Evolutionary conservation across 1,284 basidiomycete genomes (phyloP).

Genomic region (Neolentinus lepideus): DNA sequence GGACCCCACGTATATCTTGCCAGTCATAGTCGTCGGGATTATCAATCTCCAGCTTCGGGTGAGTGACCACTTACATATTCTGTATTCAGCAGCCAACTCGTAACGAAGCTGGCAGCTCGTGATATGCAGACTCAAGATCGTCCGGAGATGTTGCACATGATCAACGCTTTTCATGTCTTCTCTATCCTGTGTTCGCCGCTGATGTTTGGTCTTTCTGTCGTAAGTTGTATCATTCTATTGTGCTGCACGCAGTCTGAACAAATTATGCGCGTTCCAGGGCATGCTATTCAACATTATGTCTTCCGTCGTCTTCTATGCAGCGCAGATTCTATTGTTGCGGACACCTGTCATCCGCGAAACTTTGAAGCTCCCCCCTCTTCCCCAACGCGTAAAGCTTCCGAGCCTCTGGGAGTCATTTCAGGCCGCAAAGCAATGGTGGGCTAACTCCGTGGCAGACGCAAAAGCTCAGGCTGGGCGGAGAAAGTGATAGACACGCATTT

Average conservation of each 20-base stretch:
- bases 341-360: conserved; percentile 35
- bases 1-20: conserved; percentile 79
- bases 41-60: conserved; percentile 75
- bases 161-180: conserved; percentile 66
- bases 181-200: conserved; percentile 51
- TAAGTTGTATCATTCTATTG: conserved; percentile 12
- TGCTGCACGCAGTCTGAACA: conserved; percentile 4
- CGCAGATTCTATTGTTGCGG: conserved; percentile 44
- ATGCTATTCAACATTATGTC: conserved; percentile 56
- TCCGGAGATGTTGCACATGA: conserved; percentile 54
- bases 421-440: background rate
- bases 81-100: conserved; percentile 6
- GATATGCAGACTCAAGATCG: conserved; percentile 49
- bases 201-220: conserved; percentile 46
- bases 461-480: background rate
- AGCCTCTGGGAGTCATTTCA: background rate
- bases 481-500: background rate
- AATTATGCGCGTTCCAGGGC: conserved; percentile 32
- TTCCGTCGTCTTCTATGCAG: conserved; percentile 31
- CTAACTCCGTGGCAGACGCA: background rate
- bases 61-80: conserved; percentile 18
- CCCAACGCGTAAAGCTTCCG: background rate
- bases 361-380: conserved; percentile 35
- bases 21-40: conserved; percentile 51
- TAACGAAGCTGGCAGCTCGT: conserved; percentile 40